Percentiles rank a stretch among this genome's conserved stretches.
Conservation (phyloP, 129 eudicot genomes). For the Chrysanthemum seticuspe region DNA sequence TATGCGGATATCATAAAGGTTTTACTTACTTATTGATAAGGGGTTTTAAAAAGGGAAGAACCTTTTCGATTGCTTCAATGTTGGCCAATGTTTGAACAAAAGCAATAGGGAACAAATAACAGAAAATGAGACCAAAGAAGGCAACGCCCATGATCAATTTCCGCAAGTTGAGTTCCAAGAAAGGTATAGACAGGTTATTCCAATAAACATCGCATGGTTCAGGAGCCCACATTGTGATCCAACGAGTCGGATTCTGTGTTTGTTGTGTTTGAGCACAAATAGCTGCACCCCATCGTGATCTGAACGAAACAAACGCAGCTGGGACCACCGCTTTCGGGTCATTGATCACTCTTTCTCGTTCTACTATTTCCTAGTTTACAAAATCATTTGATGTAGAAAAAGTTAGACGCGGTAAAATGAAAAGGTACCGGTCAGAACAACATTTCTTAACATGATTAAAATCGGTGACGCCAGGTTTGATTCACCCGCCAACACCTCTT, state of each 20-base stretch:
- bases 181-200: conserved; percentile 80
- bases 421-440: conserved; percentile 41
- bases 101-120: conserved; percentile 79
- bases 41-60: conserved; percentile 63
- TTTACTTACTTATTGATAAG: conserved; percentile 49
- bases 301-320: conserved; percentile 87
- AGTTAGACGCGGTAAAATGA: not conserved
- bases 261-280: conserved; percentile 86
- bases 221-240: conserved; percentile 89
- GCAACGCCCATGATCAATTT: conserved; percentile 55
- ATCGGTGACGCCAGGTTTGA: not conserved
- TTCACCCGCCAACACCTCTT: not conserved
- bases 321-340: conserved; percentile 84
- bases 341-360: conserved; percentile 66
- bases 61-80: conserved; percentile 70
- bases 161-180: conserved; percentile 54
- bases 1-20: not conserved
- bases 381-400: conserved; percentile 16
- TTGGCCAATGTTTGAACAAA: conserved; percentile 76
- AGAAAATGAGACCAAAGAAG: conserved; percentile 66
- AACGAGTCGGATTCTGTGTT: conserved; percentile 62
- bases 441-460: not conserved
- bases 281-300: conserved; percentile 97
- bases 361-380: conserved; percentile 58
- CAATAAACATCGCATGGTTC: conserved; percentile 86